Conservation (phyloP, 2,329 filamentous ascomycete species). For the Rutstroemia sydowiana region DNA sequence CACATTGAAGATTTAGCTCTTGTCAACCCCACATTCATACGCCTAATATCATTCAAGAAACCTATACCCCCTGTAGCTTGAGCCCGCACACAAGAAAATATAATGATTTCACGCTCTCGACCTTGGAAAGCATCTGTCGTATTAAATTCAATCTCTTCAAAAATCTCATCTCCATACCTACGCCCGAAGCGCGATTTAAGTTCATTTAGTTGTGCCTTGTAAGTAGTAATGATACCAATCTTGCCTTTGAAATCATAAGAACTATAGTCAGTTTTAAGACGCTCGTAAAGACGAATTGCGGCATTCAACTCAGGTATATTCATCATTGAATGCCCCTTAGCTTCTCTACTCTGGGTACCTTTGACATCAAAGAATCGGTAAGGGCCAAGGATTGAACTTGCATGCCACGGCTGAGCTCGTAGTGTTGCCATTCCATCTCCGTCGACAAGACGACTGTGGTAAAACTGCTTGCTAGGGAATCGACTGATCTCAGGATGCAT, state of each 20-base stretch:
- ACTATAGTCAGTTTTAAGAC: conserved; percentile 66
- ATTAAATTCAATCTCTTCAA: conserved; percentile 87
- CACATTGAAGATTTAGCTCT: conserved; percentile 94
- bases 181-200: conserved; percentile 68
- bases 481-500: conserved; percentile 96
- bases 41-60: conserved; percentile 95
- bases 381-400: conserved; percentile 71
- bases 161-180: conserved; percentile 67
- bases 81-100: conserved; percentile 96
- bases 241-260: conserved; percentile 68
- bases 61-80: conserved; percentile 90
- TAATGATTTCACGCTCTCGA: conserved; percentile 94
- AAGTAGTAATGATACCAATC: conserved; percentile 95
- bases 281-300: conserved; percentile 76
- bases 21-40: conserved; percentile 98
- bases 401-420: conserved; percentile 78
- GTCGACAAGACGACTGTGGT: conserved; percentile 79
- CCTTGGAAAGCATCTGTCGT: conserved; percentile 98
- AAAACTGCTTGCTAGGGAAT: conserved; percentile 88
- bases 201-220: conserved; percentile 84
- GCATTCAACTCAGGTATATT: conserved; percentile 83
- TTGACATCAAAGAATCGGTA: conserved; percentile 97
- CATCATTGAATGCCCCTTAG: conserved; percentile 79
- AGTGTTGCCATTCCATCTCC: conserved; percentile 74
- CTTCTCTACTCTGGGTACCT: conserved; percentile 75